Percentiles rank a stretch among this genome's conserved stretches.
phyloP scores from a whole-genome alignment of 805 yeast genomes.

The Metschnikowia rubicola region DNA sequence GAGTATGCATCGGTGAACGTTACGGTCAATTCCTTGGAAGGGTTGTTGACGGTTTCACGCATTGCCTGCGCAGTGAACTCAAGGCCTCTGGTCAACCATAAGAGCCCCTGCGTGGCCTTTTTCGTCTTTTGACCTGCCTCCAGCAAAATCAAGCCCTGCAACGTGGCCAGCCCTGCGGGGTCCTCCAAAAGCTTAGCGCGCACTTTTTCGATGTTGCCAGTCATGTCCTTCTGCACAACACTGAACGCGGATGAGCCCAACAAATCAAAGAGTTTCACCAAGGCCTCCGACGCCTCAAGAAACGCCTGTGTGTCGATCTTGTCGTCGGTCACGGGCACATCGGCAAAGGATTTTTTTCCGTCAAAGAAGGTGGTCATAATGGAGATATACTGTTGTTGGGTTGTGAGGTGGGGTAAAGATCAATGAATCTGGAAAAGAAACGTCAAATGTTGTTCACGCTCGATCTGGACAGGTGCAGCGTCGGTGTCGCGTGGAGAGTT shows the following conservation, averaged over 20 bases:
- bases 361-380: slow-evolving; percentile 76
- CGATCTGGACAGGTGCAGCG: background rate
- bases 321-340: slow-evolving; percentile 61
- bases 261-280: slow-evolving; percentile 78
- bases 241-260: slow-evolving; percentile 82
- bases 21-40: slow-evolving; percentile 61
- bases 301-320: slow-evolving; percentile 73
- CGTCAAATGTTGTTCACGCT: background rate
- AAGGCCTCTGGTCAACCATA: slow-evolving; percentile 84
- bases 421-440: background rate
- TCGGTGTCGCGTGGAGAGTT: too few relatives aligned
- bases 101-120: slow-evolving; percentile 84
- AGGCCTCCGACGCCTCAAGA: slow-evolving; percentile 78
- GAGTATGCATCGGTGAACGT: slow-evolving; percentile 83
- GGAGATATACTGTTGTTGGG: background rate
- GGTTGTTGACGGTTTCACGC: slow-evolving; percentile 69
- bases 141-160: slow-evolving; percentile 72
- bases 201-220: slow-evolving; percentile 78
- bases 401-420: background rate
- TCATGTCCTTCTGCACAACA: slow-evolving; percentile 84
- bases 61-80: slow-evolving; percentile 89
- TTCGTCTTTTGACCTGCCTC: slow-evolving; percentile 67
- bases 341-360: slow-evolving; percentile 67
- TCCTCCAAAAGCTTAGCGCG: slow-evolving; percentile 60
- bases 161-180: slow-evolving; percentile 61